phyloP scores from a whole-genome alignment of 768 basidiomycete genomes.

The Tulasnella sp. region DNA sequence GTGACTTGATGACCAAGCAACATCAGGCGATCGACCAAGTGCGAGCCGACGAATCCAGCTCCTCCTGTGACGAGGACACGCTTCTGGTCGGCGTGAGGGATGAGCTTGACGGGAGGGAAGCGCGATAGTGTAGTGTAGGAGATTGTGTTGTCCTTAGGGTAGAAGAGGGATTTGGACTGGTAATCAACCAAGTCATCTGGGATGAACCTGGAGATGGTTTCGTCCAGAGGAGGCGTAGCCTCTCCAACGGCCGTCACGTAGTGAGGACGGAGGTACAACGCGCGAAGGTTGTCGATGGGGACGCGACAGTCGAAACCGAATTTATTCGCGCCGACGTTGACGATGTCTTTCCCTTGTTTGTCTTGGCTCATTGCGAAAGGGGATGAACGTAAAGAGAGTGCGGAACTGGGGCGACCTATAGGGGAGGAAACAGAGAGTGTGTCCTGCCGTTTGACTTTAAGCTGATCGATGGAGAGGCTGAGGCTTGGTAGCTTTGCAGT shows the following conservation, averaged over 20 bases:
- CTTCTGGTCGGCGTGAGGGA: slow-evolving; percentile 67
- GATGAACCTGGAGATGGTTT: slow-evolving; percentile 43
- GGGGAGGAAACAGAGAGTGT: slow-evolving; percentile 13
- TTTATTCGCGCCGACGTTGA: slow-evolving; percentile 66
- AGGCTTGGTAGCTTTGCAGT: too few species aligned
- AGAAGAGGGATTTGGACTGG: slow-evolving; percentile 78
- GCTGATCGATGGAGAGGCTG: too few species aligned
- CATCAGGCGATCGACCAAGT: slow-evolving; percentile 96
- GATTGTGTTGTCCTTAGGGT: slow-evolving; percentile 67
- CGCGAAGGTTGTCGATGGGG: slow-evolving; percentile 64
- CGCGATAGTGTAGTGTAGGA: slow-evolving; percentile 86
- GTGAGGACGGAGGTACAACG: slow-evolving; percentile 79
- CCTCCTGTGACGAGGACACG: slow-evolving; percentile 93
- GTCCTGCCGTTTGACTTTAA: background rate
- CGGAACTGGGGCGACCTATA: slow-evolving; percentile 5
- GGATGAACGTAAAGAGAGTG: slow-evolving; percentile 12
- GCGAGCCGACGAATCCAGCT: slow-evolving; percentile 98
- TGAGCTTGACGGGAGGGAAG: slow-evolving; percentile 85
- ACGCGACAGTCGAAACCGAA: slow-evolving; percentile 90
- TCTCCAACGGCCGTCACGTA: slow-evolving; percentile 42
- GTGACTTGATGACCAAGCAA: slow-evolving; percentile 95
- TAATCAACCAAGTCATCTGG: slow-evolving; percentile 39
- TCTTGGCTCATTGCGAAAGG: slow-evolving; percentile 14
- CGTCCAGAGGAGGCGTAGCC: slow-evolving; percentile 33
- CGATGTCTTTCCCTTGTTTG: slow-evolving; percentile 52